Percentiles rank a stretch among this genome's conserved stretches.
Evolutionary conservation across 2,329 filamentous ascomycete genomes (phyloP).

Genomic region (Cladosporium sp.): DNA sequence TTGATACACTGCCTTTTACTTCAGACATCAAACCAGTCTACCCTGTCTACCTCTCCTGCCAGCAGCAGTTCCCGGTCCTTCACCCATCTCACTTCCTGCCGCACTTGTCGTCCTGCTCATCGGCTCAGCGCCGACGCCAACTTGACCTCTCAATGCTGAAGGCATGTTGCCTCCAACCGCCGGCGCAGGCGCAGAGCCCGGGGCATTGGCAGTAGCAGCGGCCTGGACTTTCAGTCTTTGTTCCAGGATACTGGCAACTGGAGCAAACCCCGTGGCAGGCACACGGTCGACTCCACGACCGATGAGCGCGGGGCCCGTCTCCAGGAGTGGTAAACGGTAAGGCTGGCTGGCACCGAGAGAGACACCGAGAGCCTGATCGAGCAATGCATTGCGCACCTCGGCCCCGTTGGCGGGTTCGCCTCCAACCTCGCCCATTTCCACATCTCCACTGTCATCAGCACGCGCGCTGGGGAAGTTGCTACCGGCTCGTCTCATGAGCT

Average conservation of each 20-base stretch:
- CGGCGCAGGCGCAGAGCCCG: slow-evolving; percentile 14
- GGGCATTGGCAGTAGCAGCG: slow-evolving; percentile 11
- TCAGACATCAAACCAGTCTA: slow-evolving; percentile 10
- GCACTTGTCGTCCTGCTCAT: slow-evolving; percentile 23
- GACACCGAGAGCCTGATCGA: slow-evolving; percentile 31
- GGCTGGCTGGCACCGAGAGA: slow-evolving; percentile 25
- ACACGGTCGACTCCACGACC: slow-evolving; percentile 31
- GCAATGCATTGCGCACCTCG: slow-evolving; percentile 26
- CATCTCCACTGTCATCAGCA: slow-evolving; percentile 17
- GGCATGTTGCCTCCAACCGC: slow-evolving; percentile 20
- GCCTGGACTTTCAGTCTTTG: slow-evolving; percentile 18
- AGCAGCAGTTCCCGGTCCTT: not conserved
- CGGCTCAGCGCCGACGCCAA: slow-evolving; percentile 23
- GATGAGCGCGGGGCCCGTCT: slow-evolving; percentile 32
- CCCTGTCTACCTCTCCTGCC: slow-evolving; percentile 9
- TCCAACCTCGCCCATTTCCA: slow-evolving; percentile 18
- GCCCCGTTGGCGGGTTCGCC: slow-evolving; percentile 19
- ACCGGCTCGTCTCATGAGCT: slow-evolving; percentile 39
- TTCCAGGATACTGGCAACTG: slow-evolving; percentile 19
- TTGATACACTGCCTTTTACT: not conserved
- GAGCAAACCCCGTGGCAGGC: slow-evolving; percentile 30
- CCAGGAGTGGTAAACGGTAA: slow-evolving; percentile 31
- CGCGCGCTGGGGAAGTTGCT: slow-evolving; percentile 15
- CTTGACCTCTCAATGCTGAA: slow-evolving; percentile 20
- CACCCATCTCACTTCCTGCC: slow-evolving; percentile 20